Evolutionary conservation across 106 monocot species (phyloP).

Genomic region (Dioscorea zingiberensis): DNA sequence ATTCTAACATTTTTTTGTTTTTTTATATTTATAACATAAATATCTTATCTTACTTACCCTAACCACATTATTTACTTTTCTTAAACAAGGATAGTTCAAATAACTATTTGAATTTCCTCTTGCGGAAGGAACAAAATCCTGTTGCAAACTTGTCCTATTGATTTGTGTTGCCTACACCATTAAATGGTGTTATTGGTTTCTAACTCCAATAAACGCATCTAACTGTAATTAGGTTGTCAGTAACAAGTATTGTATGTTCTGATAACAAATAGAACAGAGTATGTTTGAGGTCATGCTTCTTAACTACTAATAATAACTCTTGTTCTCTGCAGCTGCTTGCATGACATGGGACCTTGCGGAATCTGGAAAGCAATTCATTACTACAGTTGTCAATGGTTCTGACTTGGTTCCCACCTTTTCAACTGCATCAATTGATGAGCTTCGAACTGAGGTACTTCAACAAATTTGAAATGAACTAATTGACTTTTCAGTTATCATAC

Average conservation of each 20-base stretch:
- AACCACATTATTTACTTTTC: no score
- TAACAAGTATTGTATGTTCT: not conserved
- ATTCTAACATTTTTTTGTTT: not conserved
- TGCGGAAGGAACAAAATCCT: no score
- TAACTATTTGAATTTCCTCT: no score
- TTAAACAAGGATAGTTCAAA: no score
- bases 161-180: no score
- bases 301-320: not conserved
- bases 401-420: constrained; percentile 78
- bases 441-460: constrained; percentile 53
- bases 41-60: no score
- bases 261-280: not conserved
- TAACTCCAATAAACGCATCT: no score
- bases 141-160: no score
- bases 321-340: constrained; percentile 50
- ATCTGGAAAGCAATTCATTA: constrained; percentile 67
- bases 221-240: not conserved
- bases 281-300: not conserved
- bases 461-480: no score
- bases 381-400: constrained; percentile 55
- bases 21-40: not conserved
- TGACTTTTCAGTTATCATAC: no score
- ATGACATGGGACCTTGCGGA: constrained; percentile 88
- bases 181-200: no score
- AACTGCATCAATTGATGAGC: constrained; percentile 58